Base-by-base conservation (phyloP, 768 basidiomycete genomes). In the Boletus subcaerulescens region DNA sequence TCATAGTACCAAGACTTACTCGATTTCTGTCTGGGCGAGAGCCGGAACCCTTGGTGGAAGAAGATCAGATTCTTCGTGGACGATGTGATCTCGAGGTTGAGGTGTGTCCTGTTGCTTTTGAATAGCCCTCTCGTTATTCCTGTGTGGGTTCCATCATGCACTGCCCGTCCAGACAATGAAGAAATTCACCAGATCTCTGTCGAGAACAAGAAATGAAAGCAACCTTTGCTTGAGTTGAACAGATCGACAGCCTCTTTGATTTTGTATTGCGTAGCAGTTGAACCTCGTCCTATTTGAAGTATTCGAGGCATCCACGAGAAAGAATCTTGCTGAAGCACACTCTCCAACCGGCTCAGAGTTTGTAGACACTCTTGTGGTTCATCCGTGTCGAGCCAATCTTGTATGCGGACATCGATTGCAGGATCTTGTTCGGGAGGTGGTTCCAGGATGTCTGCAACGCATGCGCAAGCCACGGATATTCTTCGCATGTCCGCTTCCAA, bases 401-500 rank as follows among this genome's bases (percentile, higher is more conserved):
- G 17, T 24, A 56, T 32, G 20, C 53, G 17, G 17, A 13, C 14
- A 10, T 57, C 53, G 24, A 56, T 10, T 0, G 15, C 12, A n/a
- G 31, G 47, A 22, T 39, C 43, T 24, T 38, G 35, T 9, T 35
- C 13, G 14, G 22, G 24, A 14, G n/a, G 20, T 8, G n/a, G 14
- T 15, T 32, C 26, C 6, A 56, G 43, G 39, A 31, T 14, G 26
- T 3, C 4, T 6, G 12, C 38, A 5, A 57, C 41, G 32, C 31
- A 40, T 13, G 45, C 31, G 53, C 47, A 57, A 32, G 53, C 53
- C 14, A 57, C 56, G 22, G 29, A 48, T 14, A 56, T 44, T 15
- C 15, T 56, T 35, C 24, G 45, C 53, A 57, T 56, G 5, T 49
- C 56, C 4, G 33, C 33, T 31, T 56, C 53, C 18, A 57, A 15